Conservation (phyloP, 306 rosid species). For the Senna siamea region DNA sequence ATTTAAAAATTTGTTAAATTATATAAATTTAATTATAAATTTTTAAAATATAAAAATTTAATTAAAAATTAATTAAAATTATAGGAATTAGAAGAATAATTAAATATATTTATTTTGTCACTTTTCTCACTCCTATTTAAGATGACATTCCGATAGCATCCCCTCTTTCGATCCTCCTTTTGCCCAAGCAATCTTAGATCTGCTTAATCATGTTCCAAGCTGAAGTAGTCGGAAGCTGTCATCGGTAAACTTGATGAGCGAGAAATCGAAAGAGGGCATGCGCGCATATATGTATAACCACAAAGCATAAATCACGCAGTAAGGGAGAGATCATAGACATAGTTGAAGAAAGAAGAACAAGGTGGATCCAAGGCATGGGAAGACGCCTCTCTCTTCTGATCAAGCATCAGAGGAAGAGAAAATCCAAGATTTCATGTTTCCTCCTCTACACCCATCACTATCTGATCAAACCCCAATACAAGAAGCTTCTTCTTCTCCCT, state of each 20-base stretch:
- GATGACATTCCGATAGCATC: background rate
- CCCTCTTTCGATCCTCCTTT: slow-evolving; percentile 29
- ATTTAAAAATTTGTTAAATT: too few species aligned
- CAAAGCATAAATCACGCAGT: too few species aligned
- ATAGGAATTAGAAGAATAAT: too few species aligned
- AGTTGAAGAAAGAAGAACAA: slow-evolving; percentile 4
- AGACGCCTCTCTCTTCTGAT: slow-evolving; percentile 52
- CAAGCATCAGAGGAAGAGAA: slow-evolving; percentile 48
- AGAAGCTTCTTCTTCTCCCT: slow-evolving; percentile 32
- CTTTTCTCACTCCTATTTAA: slow-evolving; percentile 12
- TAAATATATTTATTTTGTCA: too few species aligned
- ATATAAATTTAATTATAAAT: too few species aligned
- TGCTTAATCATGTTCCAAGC: slow-evolving; percentile 13
- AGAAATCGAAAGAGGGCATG: too few species aligned
- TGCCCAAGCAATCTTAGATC: slow-evolving; percentile 37
- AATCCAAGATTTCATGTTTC: slow-evolving; percentile 29
- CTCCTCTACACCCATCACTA: slow-evolving; percentile 18
- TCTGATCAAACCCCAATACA: slow-evolving; percentile 28
- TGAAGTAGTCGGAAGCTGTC: slow-evolving; percentile 12
- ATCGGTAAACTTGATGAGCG: too few species aligned
- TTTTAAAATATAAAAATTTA: too few species aligned
- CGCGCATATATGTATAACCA: too few species aligned
- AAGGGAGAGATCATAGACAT: too few species aligned
- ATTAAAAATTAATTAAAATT: too few species aligned
- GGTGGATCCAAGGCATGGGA: slow-evolving; percentile 57